Base-by-base conservation (phyloP, 805 yeast genomes). In the Kodamaea hsintzibuensis region DNA sequence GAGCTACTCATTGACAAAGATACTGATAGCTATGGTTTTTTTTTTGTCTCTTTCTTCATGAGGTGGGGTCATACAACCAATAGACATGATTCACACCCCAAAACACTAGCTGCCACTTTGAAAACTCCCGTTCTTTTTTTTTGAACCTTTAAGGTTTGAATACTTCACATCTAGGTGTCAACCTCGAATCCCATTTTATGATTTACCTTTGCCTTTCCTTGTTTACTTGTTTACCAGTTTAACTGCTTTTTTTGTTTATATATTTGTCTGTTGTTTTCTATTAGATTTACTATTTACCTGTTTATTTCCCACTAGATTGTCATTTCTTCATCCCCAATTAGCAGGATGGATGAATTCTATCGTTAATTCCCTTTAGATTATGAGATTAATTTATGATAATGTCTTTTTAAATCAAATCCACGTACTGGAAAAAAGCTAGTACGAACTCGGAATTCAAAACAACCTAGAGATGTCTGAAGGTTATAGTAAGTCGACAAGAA, bases 391-490 rank as follows among this genome's bases (percentile, higher is more conserved):
- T 22, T 22, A 22, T 22, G 25, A 22, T 22, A 22, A 22, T 22
- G 35, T 9, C 10, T 30, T 9, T 30, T 30, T 5, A 30, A 30
- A 30, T 30, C 33, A 3, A 30, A 5, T 22, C 6, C 25, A 22
- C 25, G 35, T 9, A 30, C 10, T 30, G 35, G 35, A 30, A 30
- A 30, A 30, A 30, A 30, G 35, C 35, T 8, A 30, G 35, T 30
- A 47, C 47, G 47, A 44, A 12, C 14, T 44, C 47, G 47, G 47
- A 44, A 33, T 33, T 17, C 35, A 30, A 30, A 30, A 30, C 35
- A 30, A 30, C 13, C 8, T 30, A 6, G 37, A 2, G 48, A 44
- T 50, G 52, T 50, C 48, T 37, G 52, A 30, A 30, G 35, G 44
- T 35, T 35, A 42, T 47, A 49, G 30, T 7, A 49, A 49, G 38